A percentile compares a stretch with the other conserved stretches of the same genome.
Evolutionary conservation across 2,329 filamentous ascomycete genomes (phyloP).

Genomic region (Cladorrhinum sp.): DNA sequence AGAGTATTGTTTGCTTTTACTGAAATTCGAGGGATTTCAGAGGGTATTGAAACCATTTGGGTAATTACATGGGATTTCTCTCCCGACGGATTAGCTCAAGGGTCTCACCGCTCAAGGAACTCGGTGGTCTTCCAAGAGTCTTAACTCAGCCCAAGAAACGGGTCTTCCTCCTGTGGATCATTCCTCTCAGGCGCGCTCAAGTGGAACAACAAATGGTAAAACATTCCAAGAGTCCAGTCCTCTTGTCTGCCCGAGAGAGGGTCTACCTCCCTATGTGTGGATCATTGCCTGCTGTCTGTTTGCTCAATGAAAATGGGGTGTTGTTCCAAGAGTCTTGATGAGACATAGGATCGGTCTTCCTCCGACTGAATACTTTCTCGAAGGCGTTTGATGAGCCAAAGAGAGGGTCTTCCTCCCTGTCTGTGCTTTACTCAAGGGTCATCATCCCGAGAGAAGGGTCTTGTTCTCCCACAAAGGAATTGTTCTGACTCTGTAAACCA

Average conservation of each 20-base stretch:
- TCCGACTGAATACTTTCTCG: background rate
- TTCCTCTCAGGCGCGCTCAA: background rate
- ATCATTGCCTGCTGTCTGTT: background rate
- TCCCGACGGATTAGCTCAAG: too few species aligned
- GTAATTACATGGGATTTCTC: background rate
- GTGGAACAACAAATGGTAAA: background rate
- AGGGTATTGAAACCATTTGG: background rate
- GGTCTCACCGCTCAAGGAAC: too few species aligned
- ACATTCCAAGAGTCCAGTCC: background rate
- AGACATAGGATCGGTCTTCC: background rate
- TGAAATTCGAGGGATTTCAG: too few species aligned
- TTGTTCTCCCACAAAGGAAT: background rate
- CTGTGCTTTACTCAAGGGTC: background rate
- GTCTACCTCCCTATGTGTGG: background rate
- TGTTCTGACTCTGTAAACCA: background rate
- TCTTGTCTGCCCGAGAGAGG: too few species aligned
- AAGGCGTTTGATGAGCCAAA: background rate
- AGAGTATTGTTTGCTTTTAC: too few species aligned
- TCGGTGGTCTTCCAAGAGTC: too few species aligned
- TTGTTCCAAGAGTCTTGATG: background rate
- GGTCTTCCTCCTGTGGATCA: background rate
- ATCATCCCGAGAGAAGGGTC: background rate
- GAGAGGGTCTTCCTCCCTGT: background rate
- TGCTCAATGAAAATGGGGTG: background rate
- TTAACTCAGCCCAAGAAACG: too few species aligned